Evolutionary conservation across 345 rosid species (phyloP), one percentile per base, ranked within the genome.

Genomic region (Populus pruinosa): DNA sequence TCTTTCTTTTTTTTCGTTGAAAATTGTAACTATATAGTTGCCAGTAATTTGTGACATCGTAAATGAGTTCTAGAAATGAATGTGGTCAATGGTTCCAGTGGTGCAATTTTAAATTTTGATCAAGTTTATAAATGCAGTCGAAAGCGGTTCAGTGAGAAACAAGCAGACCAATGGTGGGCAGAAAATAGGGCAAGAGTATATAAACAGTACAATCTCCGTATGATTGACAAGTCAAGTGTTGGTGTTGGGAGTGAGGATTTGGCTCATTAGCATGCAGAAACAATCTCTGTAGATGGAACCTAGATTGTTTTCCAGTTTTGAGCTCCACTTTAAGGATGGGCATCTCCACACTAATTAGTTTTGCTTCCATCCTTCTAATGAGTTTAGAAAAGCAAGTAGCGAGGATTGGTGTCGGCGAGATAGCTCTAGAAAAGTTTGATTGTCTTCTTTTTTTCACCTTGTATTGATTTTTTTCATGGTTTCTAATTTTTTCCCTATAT

Each of bases 91-190:
- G 23, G 6, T 31, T 71, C 36, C 50, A 36, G 47, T n/a, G 21
- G 61, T 70, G 59, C 59, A 35, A 6, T 25, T 67, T 76, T 29
- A 47, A 67, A 76, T 66, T 18, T 0, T 27, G 16, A 23, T 47
- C 12, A 33, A 72, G 53, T 70, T 63, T 86, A 63, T 79, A 23
- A 75, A 74, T 78, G 87, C 95, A 96, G 99, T 78, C 96, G 98
- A 66, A 96, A 91, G 84, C 79, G 97, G 75, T 96, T 96, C 84
- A 91, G 91, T 33, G 99, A 93, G 89, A 91, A 93, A 78, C 91
- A 96, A 86, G 99, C 99, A 1, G 99, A 92, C 82, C 90, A 87
- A 77, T 96, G 99, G 99, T 96, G 99, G 99, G 89, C 95, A 61
- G 95, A 89, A 82, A 96, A 96, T 77, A 88, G 97, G 70, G 91